Conservation (phyloP, 345 rosid species). For the Geranium brycei region DNA sequence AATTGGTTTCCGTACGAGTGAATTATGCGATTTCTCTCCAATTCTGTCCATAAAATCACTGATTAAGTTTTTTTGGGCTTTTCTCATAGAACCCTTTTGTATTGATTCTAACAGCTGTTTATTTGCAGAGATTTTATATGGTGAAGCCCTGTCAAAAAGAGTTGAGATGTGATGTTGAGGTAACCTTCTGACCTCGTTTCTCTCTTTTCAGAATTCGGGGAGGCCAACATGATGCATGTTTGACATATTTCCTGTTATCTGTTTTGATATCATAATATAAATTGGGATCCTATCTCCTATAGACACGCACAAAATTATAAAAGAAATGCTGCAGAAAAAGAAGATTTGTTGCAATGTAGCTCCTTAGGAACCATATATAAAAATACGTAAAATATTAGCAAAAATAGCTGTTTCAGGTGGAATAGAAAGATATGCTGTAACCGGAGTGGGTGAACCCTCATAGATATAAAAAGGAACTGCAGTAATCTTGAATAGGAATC, state of each 20-base stretch:
- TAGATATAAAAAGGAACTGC: not conserved
- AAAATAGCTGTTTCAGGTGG: not conserved
- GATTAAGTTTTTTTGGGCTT: not conserved
- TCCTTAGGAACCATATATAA: not conserved
- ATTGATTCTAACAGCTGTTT: constrained; percentile 8
- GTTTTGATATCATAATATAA: not conserved
- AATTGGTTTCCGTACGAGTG: not conserved
- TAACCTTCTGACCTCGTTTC: constrained; percentile 16
- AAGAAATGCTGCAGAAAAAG: not conserved
- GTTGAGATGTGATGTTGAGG: constrained; percentile 86
- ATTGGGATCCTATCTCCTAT: not conserved
- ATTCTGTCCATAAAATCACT: not conserved
- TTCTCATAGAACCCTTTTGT: not conserved
- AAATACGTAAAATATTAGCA: constrained; percentile 3
- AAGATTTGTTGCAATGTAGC: not conserved
- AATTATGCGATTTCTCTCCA: not conserved
- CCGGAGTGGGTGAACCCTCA: constrained; percentile 3
- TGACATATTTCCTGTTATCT: not conserved
- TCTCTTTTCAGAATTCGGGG: too few relatives aligned
- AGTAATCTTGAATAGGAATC: not conserved
- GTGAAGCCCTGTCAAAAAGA: constrained; percentile 93
- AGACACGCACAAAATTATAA: too few relatives aligned
- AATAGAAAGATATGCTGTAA: constrained; percentile 3
- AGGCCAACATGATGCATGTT: not conserved
- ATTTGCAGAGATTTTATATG: constrained; percentile 64